A percentile compares a stretch with the other conserved stretches of the same genome.
phyloP scores from a whole-genome alignment of 2,329 filamentous ascomycete genomes.

The Penicillium rolfsii region DNA sequence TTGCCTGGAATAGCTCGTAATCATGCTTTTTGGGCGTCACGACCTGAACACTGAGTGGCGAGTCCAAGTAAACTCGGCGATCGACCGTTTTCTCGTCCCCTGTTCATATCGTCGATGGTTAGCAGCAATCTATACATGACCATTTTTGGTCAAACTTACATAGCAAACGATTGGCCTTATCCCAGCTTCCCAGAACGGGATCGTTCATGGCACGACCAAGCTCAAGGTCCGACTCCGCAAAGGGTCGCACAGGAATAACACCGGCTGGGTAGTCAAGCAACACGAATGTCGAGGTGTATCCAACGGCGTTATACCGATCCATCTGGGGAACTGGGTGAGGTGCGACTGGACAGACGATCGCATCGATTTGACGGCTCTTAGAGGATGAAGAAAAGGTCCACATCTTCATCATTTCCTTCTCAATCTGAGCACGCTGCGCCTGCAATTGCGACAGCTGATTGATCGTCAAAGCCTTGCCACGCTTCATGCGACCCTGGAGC shows the following conservation, averaged over 20 bases:
- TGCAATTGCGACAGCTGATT: constrained; percentile 58
- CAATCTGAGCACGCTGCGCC: constrained; percentile 55
- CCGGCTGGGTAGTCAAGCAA: constrained; percentile 66
- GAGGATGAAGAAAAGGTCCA: constrained; percentile 49
- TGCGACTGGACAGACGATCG: constrained; percentile 65
- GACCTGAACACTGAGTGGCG: constrained; percentile 60
- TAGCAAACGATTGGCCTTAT: constrained; percentile 61
- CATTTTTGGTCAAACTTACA: constrained; percentile 48
- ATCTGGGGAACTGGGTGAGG: constrained; percentile 66
- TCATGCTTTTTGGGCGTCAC: constrained; percentile 60
- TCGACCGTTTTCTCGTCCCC: constrained; percentile 55
- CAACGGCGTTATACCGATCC: constrained; percentile 65
- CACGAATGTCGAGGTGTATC: constrained; percentile 65
- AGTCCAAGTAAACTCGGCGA: constrained; percentile 57
- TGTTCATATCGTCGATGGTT: constrained; percentile 15
- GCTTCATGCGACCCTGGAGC: constrained; percentile 57
- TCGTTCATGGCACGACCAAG: constrained; percentile 50
- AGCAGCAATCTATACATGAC: background rate
- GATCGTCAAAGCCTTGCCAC: constrained; percentile 53
- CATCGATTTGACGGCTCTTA: constrained; percentile 53
- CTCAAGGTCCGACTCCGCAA: constrained; percentile 55
- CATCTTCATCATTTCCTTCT: constrained; percentile 60
- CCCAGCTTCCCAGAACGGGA: constrained; percentile 57
- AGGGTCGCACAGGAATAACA: constrained; percentile 57
- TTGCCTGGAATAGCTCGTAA: constrained; percentile 56